Conservation (phyloP, 106 monocot genomes). For the Apostasia shenzhenica region DNA sequence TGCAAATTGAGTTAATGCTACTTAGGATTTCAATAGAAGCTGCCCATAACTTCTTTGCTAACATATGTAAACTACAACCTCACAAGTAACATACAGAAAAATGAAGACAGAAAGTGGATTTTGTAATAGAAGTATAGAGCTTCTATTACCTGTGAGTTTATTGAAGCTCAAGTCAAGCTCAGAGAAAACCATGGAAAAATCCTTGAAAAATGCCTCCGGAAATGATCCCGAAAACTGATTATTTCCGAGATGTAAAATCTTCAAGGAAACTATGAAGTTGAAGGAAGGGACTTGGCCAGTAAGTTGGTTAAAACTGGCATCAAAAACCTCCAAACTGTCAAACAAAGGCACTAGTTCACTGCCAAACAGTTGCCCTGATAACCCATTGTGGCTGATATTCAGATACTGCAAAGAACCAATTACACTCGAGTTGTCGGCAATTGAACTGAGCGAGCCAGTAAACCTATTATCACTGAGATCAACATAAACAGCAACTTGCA, state of each 20-base stretch:
- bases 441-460: slow-evolving; percentile 33
- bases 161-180: slow-evolving; percentile 80
- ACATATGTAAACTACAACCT: too few species aligned
- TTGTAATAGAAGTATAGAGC: too few species aligned
- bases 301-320: slow-evolving; percentile 60
- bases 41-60: too few species aligned
- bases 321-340: slow-evolving; percentile 70
- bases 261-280: slow-evolving; percentile 57
- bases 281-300: slow-evolving; percentile 54
- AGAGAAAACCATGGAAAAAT: slow-evolving; percentile 45
- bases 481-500: slow-evolving; percentile 30
- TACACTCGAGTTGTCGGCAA: slow-evolving; percentile 41
- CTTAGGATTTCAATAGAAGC: too few species aligned
- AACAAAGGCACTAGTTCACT: slow-evolving; percentile 41
- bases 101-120: too few species aligned
- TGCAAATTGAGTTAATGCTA: too few species aligned
- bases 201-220: slow-evolving; percentile 55
- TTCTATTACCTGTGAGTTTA: slow-evolving; percentile 51
- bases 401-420: slow-evolving; percentile 35
- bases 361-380: slow-evolving; percentile 54
- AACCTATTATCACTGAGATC: slow-evolving; percentile 67
- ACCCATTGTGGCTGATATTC: slow-evolving; percentile 58
- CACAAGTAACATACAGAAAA: too few species aligned
- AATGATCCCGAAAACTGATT: slow-evolving; percentile 64
- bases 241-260: slow-evolving; percentile 34